Evolutionary conservation across 208 protist genomes (phyloP).

Genomic region (Herpetomonas muscarum): DNA sequence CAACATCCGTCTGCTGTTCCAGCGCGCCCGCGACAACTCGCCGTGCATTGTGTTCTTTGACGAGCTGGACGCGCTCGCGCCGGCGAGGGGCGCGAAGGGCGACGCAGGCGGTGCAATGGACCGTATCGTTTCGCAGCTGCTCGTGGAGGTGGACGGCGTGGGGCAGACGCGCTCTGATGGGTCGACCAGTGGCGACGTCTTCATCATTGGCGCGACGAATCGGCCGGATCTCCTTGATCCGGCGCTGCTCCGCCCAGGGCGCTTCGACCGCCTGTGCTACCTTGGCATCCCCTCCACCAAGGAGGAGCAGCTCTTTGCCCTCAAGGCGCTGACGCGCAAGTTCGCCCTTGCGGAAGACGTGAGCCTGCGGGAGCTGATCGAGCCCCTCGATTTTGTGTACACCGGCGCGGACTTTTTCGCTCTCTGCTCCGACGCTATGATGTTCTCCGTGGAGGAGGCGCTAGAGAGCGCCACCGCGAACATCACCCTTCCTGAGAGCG

Average conservation of each 20-base stretch:
- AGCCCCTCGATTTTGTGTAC: conserved; percentile 77
- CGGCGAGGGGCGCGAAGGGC: conserved; percentile 80
- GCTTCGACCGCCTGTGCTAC: conserved; percentile 90
- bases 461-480: conserved; percentile 27
- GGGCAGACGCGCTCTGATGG: conserved; percentile 73
- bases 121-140: conserved; percentile 91
- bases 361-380: conserved; percentile 44
- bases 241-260: conserved; percentile 89
- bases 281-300: conserved; percentile 73
- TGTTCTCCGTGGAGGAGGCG: conserved; percentile 91
- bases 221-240: conserved; percentile 89
- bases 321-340: conserved; percentile 81
- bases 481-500: neutral
- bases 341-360: conserved; percentile 72
- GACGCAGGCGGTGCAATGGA: conserved; percentile 92
- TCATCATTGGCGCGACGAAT: conserved; percentile 92
- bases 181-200: conserved; percentile 70
- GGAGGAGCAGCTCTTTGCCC: conserved; percentile 73
- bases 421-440: conserved; percentile 93
- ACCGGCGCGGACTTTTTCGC: conserved; percentile 96
- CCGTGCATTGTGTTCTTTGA: conserved; percentile 95
- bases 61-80: conserved; percentile 89
- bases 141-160: conserved; percentile 89
- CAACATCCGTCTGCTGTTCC: conserved; percentile 89
- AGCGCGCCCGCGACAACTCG: conserved; percentile 79